phyloP scores from a whole-genome alignment of 805 yeast species.

The Ogataea nitratoaversa region DNA sequence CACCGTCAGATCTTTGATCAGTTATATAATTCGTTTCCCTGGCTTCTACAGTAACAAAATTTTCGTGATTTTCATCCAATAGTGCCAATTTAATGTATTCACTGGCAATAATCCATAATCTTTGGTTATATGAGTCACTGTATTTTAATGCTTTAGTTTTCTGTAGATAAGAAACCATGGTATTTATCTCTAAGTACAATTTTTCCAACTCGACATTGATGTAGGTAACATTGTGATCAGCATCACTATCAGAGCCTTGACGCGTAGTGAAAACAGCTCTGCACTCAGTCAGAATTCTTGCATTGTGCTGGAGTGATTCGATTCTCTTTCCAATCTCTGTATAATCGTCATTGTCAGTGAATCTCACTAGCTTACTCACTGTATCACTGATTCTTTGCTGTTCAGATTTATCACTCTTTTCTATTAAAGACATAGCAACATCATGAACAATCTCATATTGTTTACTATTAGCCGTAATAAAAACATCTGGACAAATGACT shows the following conservation, averaged over 20 bases:
- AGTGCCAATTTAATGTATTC: conserved; percentile 72
- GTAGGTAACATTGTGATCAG: conserved; percentile 5
- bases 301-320: conserved; percentile 18
- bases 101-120: conserved; percentile 58
- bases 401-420: conserved; percentile 32
- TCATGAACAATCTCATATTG: conserved; percentile 54
- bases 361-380: conserved; percentile 29
- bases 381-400: conserved; percentile 37
- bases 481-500: conserved; percentile 39
- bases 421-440: conserved; percentile 42
- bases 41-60: conserved; percentile 71
- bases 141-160: conserved; percentile 25
- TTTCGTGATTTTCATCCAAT: conserved; percentile 53
- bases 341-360: conserved; percentile 25
- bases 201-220: conserved; percentile 28
- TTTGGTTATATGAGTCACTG: conserved; percentile 33
- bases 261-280: conserved; percentile 16
- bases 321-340: conserved; percentile 16
- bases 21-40: conserved; percentile 59
- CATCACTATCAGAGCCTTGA: conserved; percentile 8
- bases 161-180: conserved; percentile 26
- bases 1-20: conserved; percentile 61
- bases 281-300: conserved; percentile 21
- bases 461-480: conserved; percentile 49
- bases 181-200: conserved; percentile 20